These are phyloP conservation scores for Onygena corvina DNA, from an alignment of 2,329 filamentous ascomycete species.

Conservation along the genomic window DNA sequence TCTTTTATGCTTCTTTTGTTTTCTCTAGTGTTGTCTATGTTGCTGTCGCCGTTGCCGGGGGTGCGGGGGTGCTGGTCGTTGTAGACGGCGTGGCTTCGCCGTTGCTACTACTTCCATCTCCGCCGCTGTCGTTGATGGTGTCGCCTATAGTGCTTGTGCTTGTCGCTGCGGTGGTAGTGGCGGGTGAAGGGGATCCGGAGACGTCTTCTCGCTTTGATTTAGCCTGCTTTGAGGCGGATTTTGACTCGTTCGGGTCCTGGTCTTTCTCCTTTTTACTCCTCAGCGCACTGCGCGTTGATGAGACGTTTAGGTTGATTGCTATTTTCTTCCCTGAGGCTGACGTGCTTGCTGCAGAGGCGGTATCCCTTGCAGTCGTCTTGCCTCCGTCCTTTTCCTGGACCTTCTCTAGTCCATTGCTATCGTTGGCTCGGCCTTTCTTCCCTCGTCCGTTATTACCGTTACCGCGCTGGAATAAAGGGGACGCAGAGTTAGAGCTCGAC, in stretches of 20 bases:
- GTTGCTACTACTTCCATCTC: background rate
- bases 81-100: background rate
- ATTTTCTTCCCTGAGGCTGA: slow-evolving; percentile 24
- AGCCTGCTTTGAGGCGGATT: background rate
- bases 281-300: slow-evolving; percentile 10
- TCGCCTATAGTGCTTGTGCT: background rate
- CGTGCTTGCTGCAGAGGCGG: background rate
- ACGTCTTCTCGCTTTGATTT: background rate
- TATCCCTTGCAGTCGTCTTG: slow-evolving; percentile 17
- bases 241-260: background rate
- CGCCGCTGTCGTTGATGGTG: background rate
- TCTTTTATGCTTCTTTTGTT: background rate
- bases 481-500: slow-evolving; percentile 20
- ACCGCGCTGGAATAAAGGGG: background rate
- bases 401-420: slow-evolving; percentile 14
- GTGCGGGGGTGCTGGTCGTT: too few species aligned
- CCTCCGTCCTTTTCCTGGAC: slow-evolving; percentile 10
- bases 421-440: background rate
- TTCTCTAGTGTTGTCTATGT: background rate
- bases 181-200: background rate
- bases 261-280: too few species aligned
- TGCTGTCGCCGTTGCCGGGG: background rate
- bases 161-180: background rate
- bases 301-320: slow-evolving; percentile 29
- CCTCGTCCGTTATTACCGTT: background rate